These are phyloP conservation scores for Colletotrichum tropicale DNA, from an alignment of 2,329 filamentous ascomycete species.

Conservation along the genomic window DNA sequence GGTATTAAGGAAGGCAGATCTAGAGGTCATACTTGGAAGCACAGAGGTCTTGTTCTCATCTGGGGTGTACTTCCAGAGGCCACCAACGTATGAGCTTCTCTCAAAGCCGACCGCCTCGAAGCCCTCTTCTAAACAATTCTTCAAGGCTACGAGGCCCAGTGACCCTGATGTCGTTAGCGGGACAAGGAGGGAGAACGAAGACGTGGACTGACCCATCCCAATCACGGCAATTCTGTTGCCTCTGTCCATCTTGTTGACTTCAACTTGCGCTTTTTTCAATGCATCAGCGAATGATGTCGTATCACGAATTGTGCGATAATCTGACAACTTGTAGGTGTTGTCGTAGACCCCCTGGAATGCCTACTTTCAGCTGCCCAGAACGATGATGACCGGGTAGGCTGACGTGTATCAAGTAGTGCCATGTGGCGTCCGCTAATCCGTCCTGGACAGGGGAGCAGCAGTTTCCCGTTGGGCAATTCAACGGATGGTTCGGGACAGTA, in stretches of 20 bases:
- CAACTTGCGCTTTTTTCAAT: background rate
- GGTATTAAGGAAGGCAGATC: background rate
- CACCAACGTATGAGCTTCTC: constrained; percentile 41
- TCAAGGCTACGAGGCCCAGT: constrained; percentile 43
- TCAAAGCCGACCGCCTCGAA: constrained; percentile 50
- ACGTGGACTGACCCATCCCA: constrained; percentile 23
- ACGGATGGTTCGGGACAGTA: background rate
- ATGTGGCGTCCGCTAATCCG: background rate
- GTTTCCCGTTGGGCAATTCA: background rate
- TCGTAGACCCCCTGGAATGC: background rate
- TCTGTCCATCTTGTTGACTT: background rate
- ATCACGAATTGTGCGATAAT: background rate
- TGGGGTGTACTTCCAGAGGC: constrained; percentile 45
- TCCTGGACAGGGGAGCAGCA: background rate
- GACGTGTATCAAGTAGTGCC: background rate
- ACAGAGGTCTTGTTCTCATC: constrained; percentile 41
- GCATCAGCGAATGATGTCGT: background rate
- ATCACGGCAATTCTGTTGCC: constrained; percentile 27
- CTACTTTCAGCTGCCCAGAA: background rate
- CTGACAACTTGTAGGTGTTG: background rate
- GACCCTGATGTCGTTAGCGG: constrained; percentile 26
- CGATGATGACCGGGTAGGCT: background rate
- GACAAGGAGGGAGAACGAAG: background rate
- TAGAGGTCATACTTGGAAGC: constrained; percentile 28
- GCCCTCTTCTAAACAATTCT: constrained; percentile 47